Evolutionary conservation across 2,329 filamentous ascomycete species (phyloP).

Genomic region (Alternaria viburni): DNA sequence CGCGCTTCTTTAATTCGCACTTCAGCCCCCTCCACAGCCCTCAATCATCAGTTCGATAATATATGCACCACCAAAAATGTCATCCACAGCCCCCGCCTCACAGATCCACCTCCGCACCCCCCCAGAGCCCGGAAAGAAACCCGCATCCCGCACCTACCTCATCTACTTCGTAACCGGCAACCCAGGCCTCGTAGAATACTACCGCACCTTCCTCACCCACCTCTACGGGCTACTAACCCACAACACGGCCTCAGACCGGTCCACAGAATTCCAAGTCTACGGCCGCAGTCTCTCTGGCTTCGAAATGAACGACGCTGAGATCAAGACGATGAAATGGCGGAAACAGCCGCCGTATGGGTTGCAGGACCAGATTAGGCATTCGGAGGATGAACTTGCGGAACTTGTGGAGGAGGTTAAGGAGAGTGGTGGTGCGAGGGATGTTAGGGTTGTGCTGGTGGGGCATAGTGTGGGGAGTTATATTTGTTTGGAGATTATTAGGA

Average conservation of each 20-base stretch:
- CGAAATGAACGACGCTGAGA: constrained; percentile 37
- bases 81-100: constrained; percentile 19
- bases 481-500: constrained; percentile 50
- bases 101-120: constrained; percentile 34
- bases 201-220: constrained; percentile 68
- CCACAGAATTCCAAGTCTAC: constrained; percentile 46
- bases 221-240: constrained; percentile 62
- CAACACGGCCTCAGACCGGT: constrained; percentile 21
- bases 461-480: constrained; percentile 58
- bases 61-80: constrained; percentile 8
- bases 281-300: constrained; percentile 54
- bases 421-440: constrained; percentile 30
- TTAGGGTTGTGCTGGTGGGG: constrained; percentile 50
- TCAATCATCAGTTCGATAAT: too few relatives aligned
- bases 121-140: constrained; percentile 25
- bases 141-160: constrained; percentile 51
- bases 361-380: constrained; percentile 58
- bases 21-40: neutral
- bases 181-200: constrained; percentile 77
- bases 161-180: constrained; percentile 80
- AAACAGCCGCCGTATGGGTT: constrained; percentile 50
- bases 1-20: constrained; percentile 11
- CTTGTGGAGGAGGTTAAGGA: constrained; percentile 42
- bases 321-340: constrained; percentile 29
- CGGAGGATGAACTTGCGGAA: constrained; percentile 52